Evolutionary conservation across 768 basidiomycete species (phyloP).

Genomic region (Floccularia luteovirens): DNA sequence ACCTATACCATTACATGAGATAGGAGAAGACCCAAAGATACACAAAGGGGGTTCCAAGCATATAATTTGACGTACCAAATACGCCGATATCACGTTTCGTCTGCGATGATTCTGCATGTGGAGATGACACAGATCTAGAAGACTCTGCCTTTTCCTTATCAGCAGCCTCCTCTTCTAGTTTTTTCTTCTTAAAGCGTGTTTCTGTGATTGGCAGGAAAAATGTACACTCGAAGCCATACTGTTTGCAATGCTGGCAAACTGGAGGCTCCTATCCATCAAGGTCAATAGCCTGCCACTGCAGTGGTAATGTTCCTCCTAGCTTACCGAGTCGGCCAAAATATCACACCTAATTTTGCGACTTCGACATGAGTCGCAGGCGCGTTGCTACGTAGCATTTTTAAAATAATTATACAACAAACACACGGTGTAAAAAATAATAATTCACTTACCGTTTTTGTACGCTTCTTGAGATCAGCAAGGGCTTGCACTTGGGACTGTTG

Average conservation of each 20-base stretch:
- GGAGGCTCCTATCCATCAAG: conserved; percentile 50
- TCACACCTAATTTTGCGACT: conserved; percentile 95
- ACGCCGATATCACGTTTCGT: conserved; percentile 53
- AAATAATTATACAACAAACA: too few species aligned
- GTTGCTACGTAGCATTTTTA: too few species aligned
- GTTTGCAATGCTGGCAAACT: conserved; percentile 90
- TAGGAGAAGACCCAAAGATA: conserved; percentile 19
- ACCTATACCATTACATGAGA: conserved; percentile 51
- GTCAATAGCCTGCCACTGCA: neutral
- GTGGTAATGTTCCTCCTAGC: conserved; percentile 1
- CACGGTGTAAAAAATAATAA: conserved; percentile 1
- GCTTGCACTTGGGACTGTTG: conserved; percentile 19
- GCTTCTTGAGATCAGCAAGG: conserved; percentile 66
- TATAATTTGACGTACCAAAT: conserved; percentile 37
- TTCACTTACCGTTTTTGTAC: conserved; percentile 71
- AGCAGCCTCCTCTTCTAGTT: conserved; percentile 61
- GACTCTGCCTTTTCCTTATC: conserved; percentile 31
- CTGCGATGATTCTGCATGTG: conserved; percentile 37
- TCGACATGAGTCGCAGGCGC: conserved; percentile 89
- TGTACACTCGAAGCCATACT: conserved; percentile 90
- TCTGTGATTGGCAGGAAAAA: conserved; percentile 98
- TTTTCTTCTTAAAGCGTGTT: conserved; percentile 97
- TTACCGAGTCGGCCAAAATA: conserved; percentile 58
- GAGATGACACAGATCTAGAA: conserved; percentile 26
- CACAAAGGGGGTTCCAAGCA: conserved; percentile 10